Base-by-base conservation (phyloP, 805 yeast genomes). In the Lachancea thermotolerans region DNA sequence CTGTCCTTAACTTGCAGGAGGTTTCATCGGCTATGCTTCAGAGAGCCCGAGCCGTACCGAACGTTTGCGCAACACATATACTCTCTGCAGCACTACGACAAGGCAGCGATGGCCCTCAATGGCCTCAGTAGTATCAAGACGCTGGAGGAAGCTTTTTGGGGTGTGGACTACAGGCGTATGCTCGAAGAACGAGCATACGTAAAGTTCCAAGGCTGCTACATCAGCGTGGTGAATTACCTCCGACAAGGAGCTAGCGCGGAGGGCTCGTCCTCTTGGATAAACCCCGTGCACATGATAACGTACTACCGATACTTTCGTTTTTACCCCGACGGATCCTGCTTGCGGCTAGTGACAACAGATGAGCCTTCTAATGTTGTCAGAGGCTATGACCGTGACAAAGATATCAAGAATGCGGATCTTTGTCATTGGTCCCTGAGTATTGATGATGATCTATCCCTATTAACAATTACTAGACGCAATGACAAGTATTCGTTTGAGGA, bases 231-330 rank as follows among this genome's bases (percentile, higher is more conserved):
- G 42, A 85, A 85, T 49, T 90, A 89, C 64, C 77, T 84, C 53
- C 75, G 95, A 44, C 88, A 85, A 56, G 97, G 97, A 32, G 82
- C 85, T 2, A 73, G 81, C 42, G 74, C 79, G 8, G 85, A 78
- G 51, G 76, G 81, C 37, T 77, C 85, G 1, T 70, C 71, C 28
- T 73, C 85, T 5, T 79, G 93, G 83, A 64, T 73, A 37, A 78
- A 79, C 49, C 96, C 96, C 1, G 77, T 85, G 16, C 79, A 86
- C 53, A 79, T 88, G 60, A 85, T 91, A 35, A 86, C 96, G 0
- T 91, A 91, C 59, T 91, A 87, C 60, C 69, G 99, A 50, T 93
- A 89, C 62, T 65, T 82, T 31, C 71, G 97, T 50, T 89, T 91
- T 57, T 85, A 74, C 59, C 81, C 82, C 0, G 84, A 85, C 57